Evolutionary conservation across 2,329 filamentous ascomycete genomes (phyloP).

Genomic region (Rhinocladiella similis): DNA sequence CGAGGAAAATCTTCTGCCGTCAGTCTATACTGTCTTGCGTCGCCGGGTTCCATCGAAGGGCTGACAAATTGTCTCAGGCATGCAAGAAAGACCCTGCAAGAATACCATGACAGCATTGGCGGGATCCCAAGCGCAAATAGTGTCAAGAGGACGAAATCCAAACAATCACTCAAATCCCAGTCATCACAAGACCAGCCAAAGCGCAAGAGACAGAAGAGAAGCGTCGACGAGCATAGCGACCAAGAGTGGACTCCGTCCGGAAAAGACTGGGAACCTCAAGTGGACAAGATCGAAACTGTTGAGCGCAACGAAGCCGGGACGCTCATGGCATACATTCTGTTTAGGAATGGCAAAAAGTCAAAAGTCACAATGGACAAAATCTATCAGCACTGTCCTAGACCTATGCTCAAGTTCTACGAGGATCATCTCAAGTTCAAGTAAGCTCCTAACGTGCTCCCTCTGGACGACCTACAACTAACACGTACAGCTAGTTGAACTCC

Average conservation of each 20-base stretch:
- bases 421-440: conserved; percentile 42
- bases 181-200: conserved; percentile 25
- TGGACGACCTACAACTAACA: background rate
- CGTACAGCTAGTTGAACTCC: background rate
- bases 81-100: conserved; percentile 40
- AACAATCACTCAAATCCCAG: conserved; percentile 29
- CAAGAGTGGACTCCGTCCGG: conserved; percentile 41
- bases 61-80: conserved; percentile 17
- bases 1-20: conserved; percentile 46
- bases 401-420: conserved; percentile 53
- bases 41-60: background rate
- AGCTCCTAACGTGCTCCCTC: conserved; percentile 21
- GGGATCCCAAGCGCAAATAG: conserved; percentile 37
- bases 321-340: conserved; percentile 43
- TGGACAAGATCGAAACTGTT: conserved; percentile 45
- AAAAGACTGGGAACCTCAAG: conserved; percentile 46
- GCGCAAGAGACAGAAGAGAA: conserved; percentile 26
- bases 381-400: conserved; percentile 45
- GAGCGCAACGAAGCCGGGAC: conserved; percentile 37
- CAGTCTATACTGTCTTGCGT: background rate
- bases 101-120: conserved; percentile 44
- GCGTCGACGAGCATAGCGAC: conserved; percentile 21
- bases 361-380: conserved; percentile 42
- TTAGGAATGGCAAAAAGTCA: conserved; percentile 46
- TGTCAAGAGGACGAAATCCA: conserved; percentile 26